Base-by-base conservation (phyloP, 2,329 filamentous ascomycete genomes). In the Aspergillus fumigatus region DNA sequence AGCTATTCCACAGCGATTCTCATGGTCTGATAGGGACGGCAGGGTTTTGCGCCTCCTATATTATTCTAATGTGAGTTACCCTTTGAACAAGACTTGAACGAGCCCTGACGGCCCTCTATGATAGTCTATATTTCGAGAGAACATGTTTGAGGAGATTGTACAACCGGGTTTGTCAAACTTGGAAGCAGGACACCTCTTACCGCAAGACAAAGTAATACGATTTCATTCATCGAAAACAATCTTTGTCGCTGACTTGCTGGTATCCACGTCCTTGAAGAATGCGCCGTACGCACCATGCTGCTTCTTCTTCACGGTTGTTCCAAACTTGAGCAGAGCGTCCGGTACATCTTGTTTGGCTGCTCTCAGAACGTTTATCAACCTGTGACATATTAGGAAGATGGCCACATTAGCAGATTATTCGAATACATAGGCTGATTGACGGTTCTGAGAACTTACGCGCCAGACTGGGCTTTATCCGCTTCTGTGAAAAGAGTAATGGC, bases 271-370 rank as follows among this genome's bases (percentile, higher is more conserved):
- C 77, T 94, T 96, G 82, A 89, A 96, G 73, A 97, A 97, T 32
- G 92, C 91, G 56, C 94, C 94, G 71, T 97, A 99, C 50, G 90
- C 89, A 69, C 92, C 89, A 77, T 99, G 94, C 50, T 87, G 84
- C 91, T 97, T 97, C 85, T 96, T 97, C 85, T 97, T 99, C 52
- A 99, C 94, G 0, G 93, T 97, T 23, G 92, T 96, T 67, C 94
- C 94, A 66, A 97, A 99, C 77, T 96, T 97, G 73, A 97, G 81
- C 40, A 99, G 79, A 26, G 90, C 89, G 47, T 96, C 91, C 2
- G 94, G 94, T 0, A 99, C 90, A 11, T 86, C 82, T 75, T 99
- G 94, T 63, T 91, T 90, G 25, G 94, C 92, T n/a, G 87, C 90
- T 76, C 89, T 95, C 60, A 99, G 84, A 55, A 99, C 92, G 73